Evolutionary conservation across 2,329 filamentous ascomycete genomes (phyloP).

Genomic region (Periglandula ipomoeae): DNA sequence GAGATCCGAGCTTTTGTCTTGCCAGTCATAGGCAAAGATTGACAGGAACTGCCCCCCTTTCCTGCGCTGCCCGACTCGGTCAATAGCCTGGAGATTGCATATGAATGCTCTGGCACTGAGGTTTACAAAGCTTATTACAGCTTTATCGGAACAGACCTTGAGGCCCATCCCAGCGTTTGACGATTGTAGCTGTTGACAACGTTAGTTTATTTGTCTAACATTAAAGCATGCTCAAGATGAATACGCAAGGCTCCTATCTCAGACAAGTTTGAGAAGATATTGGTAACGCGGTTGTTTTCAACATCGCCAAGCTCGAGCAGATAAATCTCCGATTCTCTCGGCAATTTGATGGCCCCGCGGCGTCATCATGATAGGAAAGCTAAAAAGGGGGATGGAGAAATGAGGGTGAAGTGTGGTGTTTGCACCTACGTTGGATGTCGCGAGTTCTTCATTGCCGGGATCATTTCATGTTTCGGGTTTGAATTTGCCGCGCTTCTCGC

Average conservation of each 20-base stretch:
- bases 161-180: no score
- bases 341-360: constrained; percentile 42
- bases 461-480: constrained; percentile 36
- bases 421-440: background rate
- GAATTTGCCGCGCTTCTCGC: constrained; percentile 55
- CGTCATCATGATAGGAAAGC: constrained; percentile 35
- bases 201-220: background rate
- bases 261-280: constrained; percentile 59
- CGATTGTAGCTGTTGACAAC: no score
- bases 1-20: no score
- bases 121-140: no score
- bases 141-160: no score
- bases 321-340: constrained; percentile 9
- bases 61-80: no score
- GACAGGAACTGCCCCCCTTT: no score
- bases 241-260: constrained; percentile 23
- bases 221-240: background rate
- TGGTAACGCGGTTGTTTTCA: constrained; percentile 53
- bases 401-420: constrained; percentile 9
- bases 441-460: background rate
- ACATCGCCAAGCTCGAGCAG: constrained; percentile 28
- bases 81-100: no score
- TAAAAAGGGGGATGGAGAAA: background rate
- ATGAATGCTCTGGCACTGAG: no score
- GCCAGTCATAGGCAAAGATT: no score